phyloP scores from a whole-genome alignment of 202 grass and related monocot species.

The Carex arenaria region DNA sequence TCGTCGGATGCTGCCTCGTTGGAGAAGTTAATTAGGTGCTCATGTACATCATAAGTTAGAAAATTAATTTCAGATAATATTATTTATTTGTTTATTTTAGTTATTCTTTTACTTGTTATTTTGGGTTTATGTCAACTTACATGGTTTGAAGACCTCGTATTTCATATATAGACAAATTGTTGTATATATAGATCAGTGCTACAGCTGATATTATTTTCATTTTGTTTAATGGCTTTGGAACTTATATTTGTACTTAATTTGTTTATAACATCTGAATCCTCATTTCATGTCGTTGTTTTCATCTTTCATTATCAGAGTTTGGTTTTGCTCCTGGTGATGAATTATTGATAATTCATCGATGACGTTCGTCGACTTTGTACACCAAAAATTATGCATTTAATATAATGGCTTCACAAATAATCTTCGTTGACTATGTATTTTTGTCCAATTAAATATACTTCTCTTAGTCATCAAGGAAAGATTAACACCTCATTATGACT shows the following conservation, averaged over 20 bases:
- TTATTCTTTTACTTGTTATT: not conserved
- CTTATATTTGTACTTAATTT: not conserved
- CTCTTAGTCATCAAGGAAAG: no score
- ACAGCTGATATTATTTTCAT: not conserved
- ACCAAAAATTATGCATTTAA: not conserved
- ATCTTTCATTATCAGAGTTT: not conserved
- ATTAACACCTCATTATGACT: not conserved
- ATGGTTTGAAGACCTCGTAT: not conserved
- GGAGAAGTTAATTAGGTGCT: conserved; percentile 1
- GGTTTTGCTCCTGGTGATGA: not conserved
- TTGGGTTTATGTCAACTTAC: not conserved
- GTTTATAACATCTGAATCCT: not conserved
- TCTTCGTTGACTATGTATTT: not conserved
- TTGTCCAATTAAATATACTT: no score
- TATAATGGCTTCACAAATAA: not conserved
- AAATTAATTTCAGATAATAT: not conserved
- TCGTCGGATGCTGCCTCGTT: conserved; percentile 12
- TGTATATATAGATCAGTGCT: not conserved
- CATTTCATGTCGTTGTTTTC: not conserved
- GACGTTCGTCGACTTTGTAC: not conserved
- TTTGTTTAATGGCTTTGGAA: not conserved
- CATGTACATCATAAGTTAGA: not conserved
- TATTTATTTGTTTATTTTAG: not conserved
- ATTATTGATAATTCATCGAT: not conserved
- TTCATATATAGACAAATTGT: not conserved